phyloP scores from a whole-genome alignment of 306 rosid species.

The Bauhinia variegata region DNA sequence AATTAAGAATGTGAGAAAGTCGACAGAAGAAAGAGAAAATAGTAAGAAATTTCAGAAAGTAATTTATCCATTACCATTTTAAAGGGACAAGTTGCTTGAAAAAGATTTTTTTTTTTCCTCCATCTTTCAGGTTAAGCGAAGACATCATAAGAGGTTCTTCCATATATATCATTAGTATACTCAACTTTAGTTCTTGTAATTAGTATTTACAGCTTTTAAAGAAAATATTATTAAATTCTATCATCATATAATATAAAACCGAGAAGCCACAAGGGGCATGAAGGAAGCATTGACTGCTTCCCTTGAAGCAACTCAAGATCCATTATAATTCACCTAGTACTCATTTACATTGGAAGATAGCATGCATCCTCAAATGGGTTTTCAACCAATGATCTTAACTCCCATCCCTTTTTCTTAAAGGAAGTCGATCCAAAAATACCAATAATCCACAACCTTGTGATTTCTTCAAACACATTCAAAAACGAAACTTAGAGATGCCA shows the following conservation, averaged over 20 bases:
- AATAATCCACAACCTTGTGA: slow-evolving; percentile 1
- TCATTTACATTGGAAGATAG: not conserved
- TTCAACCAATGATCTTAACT: not conserved
- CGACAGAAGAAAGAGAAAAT: too few relatives aligned
- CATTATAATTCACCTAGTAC: not conserved
- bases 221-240: not conserved
- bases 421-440: slow-evolving; percentile 2
- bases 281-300: not conserved
- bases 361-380: not conserved
- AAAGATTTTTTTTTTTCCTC: too few relatives aligned
- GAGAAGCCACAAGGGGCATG: too few relatives aligned
- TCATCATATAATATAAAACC: not conserved
- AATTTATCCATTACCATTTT: too few relatives aligned
- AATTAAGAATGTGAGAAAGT: too few relatives aligned
- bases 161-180: too few relatives aligned
- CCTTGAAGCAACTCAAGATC: not conserved
- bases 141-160: too few relatives aligned
- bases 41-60: too few relatives aligned
- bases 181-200: too few relatives aligned
- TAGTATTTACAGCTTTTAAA: too few relatives aligned
- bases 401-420: not conserved
- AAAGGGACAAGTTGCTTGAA: too few relatives aligned
- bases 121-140: too few relatives aligned
- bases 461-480: not conserved
- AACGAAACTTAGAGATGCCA: slow-evolving; percentile 16